Evolutionary conservation across 2,329 filamentous ascomycete genomes (phyloP).

Genomic region (Trichoderma brevicompactum): DNA sequence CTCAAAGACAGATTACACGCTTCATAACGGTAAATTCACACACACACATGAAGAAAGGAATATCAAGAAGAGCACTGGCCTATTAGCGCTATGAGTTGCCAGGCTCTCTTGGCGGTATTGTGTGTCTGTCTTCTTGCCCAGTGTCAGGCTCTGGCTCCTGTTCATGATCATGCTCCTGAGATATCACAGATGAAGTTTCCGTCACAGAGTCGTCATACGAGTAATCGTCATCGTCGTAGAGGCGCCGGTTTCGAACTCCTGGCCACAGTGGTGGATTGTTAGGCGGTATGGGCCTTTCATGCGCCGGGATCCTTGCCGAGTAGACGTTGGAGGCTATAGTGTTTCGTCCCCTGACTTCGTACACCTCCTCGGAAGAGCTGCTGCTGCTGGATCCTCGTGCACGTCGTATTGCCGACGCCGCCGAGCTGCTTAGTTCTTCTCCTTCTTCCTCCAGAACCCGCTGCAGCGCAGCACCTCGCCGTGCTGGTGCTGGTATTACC

Average conservation of each 20-base stretch:
- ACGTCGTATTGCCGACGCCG: constrained; percentile 26
- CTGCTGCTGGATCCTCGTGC: constrained; percentile 32
- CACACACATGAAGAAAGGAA: neutral
- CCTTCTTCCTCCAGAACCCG: constrained; percentile 60
- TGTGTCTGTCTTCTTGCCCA: constrained; percentile 16
- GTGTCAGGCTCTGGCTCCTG: constrained; percentile 36
- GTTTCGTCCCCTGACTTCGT: constrained; percentile 9
- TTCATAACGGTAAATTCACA: neutral
- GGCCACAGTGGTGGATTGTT: constrained; percentile 51
- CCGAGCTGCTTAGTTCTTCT: constrained; percentile 33
- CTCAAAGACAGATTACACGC: constrained; percentile 22
- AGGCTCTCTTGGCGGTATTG: constrained; percentile 20
- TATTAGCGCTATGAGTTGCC: constrained; percentile 27
- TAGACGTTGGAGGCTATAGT: constrained; percentile 20
- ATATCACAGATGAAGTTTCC: constrained; percentile 39
- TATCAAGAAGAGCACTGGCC: neutral
- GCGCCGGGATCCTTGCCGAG: constrained; percentile 28
- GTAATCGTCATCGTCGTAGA: constrained; percentile 43
- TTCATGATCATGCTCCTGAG: constrained; percentile 33
- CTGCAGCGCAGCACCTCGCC: constrained; percentile 61
- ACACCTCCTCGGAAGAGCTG: constrained; percentile 32
- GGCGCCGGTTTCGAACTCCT: constrained; percentile 42
- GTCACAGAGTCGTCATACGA: constrained; percentile 40
- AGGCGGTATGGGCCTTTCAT: constrained; percentile 38
- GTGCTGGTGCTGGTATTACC: constrained; percentile 64